Percentiles rank a stretch among this genome's conserved stretches.
These are phyloP conservation scores for Tylopilus subfusipes DNA, from an alignment of 768 basidiomycete genomes.

Conservation along the genomic window DNA sequence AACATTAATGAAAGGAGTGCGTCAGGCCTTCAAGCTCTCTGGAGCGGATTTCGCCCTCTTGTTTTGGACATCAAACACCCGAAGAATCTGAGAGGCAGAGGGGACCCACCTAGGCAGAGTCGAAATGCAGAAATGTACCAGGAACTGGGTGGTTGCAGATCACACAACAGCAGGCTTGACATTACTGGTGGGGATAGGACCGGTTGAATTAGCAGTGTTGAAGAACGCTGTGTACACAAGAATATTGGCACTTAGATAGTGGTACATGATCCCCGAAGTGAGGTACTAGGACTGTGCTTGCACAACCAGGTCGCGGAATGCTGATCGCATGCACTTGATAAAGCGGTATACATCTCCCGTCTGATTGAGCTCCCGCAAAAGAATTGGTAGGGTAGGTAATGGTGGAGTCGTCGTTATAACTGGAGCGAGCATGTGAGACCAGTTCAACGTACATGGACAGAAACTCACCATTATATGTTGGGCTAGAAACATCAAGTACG, in stretches of 20 bases:
- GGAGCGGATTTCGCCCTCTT: too few species aligned
- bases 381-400: slow-evolving; percentile 60
- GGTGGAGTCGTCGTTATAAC: slow-evolving; percentile 79
- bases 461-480: slow-evolving; percentile 61
- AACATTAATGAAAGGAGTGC: too few species aligned
- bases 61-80: too few species aligned
- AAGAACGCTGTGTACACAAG: slow-evolving; percentile 12
- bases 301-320: slow-evolving; percentile 38
- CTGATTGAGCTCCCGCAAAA: slow-evolving; percentile 69
- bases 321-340: slow-evolving; percentile 60
- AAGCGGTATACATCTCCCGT: slow-evolving; percentile 69
- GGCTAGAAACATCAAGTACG: slow-evolving; percentile 67
- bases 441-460: neutral
- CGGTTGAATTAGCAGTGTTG: slow-evolving; percentile 56
- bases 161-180: slow-evolving; percentile 67
- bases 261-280: neutral
- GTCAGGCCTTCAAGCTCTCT: too few species aligned
- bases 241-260: neutral
- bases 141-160: too few species aligned
- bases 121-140: slow-evolving; percentile 91
- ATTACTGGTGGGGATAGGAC: slow-evolving; percentile 70
- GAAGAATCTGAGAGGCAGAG: slow-evolving; percentile 23
- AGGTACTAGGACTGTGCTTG: neutral
- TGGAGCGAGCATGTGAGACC: slow-evolving; percentile 27
- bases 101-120: slow-evolving; percentile 63